Evolutionary conservation across 2,329 filamentous ascomycete species (phyloP), one percentile per base, ranked within the genome.

Genomic region (Sporothrix luriei): DNA sequence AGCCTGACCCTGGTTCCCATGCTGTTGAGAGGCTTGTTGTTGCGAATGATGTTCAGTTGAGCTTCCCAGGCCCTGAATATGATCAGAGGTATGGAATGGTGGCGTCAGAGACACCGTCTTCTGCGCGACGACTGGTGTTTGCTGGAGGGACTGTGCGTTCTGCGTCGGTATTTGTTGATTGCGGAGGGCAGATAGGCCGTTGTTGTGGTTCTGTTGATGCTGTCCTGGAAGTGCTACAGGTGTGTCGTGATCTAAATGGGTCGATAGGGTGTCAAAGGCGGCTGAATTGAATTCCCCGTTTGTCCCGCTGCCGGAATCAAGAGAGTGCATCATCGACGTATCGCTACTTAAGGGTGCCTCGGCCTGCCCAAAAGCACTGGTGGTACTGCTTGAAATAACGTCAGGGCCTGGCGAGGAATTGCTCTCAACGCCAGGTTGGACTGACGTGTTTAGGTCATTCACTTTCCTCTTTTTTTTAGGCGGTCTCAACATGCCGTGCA

Each of bases 401-500:
- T 68, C 62, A 10, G 70, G 62, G 1, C 54, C 43, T 19, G 72
- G 64, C 19, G 72, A 71, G 2, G 69, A 62, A 19, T 46, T 68
- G 54, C 70, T 65, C 69, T 61, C 55, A 69, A n/a, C 67, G 70
- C 62, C 71, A 73, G 54, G 74, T 71, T 59, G 78, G 68, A 70
- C 71, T 62, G 43, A 71, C 16, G 66, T 72, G 74, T 19, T 68
- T 10, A 76, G 55, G 16, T 78, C 77, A 61, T 77, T 79, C 21
- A 75, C 75, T 69, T 80, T 82, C 14, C 79, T 76, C 68, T 79
- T 79, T 40, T 79, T 76, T 70, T 82, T 82, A 14, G 79, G 51
- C 5, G 26, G 46, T 9, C 26, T 46, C 29, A 33, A 19, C 43
- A 33, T 24, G 16, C 24, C 43, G 40, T 70, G 72, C 19, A 74